Conservation (phyloP, 177 flowering plant species). For the Vitis hybrid region DNA sequence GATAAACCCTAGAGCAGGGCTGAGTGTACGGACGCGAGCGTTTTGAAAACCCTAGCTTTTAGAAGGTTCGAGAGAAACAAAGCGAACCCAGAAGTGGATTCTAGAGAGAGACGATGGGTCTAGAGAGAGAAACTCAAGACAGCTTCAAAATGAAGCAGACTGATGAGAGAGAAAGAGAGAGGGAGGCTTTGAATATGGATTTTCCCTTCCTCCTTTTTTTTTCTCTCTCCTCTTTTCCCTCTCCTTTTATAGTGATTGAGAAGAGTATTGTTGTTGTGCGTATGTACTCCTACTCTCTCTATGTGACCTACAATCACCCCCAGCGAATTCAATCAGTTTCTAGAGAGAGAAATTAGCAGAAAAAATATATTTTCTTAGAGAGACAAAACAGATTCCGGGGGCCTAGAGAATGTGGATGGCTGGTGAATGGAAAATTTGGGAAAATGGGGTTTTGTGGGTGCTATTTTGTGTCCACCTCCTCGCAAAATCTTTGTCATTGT, state of each 20-base stretch:
- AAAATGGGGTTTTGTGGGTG: too few relatives aligned
- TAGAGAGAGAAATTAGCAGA: too few relatives aligned
- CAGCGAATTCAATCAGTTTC: too few relatives aligned
- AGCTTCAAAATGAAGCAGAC: slow-evolving; percentile 33
- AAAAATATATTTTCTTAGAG: too few relatives aligned
- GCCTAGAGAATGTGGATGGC: too few relatives aligned
- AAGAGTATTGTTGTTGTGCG: neutral
- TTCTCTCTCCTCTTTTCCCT: neutral
- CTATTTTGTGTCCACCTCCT: too few relatives aligned
- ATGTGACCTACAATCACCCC: too few relatives aligned
- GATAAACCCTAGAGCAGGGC: slow-evolving; percentile 33
- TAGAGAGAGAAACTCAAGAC: slow-evolving; percentile 18
- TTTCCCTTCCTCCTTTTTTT: slow-evolving; percentile 10
- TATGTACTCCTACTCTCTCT: too few relatives aligned
- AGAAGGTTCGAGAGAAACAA: slow-evolving; percentile 7
- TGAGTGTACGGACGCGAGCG: slow-evolving; percentile 7
- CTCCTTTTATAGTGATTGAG: slow-evolving; percentile 1
- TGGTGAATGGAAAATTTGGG: too few relatives aligned
- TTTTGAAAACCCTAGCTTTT: slow-evolving; percentile 30
- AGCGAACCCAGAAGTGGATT: neutral
- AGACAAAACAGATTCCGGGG: too few relatives aligned
- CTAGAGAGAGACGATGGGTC: slow-evolving; percentile 4
- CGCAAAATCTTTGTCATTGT: too few relatives aligned
- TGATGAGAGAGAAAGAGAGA: slow-evolving; percentile 12
- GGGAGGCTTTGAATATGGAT: slow-evolving; percentile 25